A percentile compares a stretch with the other conserved stretches of the same genome.
Evolutionary conservation across 495 filamentous ascomycete species (phyloP).

Genomic region (Cercophora sp.): DNA sequence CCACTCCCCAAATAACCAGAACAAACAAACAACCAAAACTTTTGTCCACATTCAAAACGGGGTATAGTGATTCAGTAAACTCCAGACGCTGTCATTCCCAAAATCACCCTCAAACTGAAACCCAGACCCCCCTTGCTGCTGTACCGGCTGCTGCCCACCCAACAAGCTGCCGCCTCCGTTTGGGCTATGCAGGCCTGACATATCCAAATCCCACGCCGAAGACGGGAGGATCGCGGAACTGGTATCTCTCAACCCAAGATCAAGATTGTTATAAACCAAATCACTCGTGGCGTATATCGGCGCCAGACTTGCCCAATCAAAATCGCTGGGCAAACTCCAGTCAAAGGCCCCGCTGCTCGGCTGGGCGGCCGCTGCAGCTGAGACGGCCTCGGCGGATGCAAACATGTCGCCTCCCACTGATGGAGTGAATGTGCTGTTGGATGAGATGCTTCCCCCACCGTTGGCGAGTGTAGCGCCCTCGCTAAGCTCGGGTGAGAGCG

Average conservation of each 20-base stretch:
- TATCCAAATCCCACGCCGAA: conserved; percentile 9
- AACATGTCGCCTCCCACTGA: not conserved
- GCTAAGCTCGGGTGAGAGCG: not conserved
- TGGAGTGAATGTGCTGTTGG: not conserved
- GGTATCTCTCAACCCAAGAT: conserved; percentile 26
- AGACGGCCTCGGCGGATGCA: not conserved
- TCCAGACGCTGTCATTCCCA: conserved; percentile 51
- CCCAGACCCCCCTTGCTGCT: conserved; percentile 12
- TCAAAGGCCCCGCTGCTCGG: conserved; percentile 7
- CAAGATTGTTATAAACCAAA: conserved; percentile 48
- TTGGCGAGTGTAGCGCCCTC: not conserved
- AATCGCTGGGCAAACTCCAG: conserved; percentile 31
- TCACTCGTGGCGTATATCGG: conserved; percentile 54
- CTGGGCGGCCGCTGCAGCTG: not conserved
- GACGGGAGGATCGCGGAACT: not conserved
- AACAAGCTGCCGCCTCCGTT: too few species aligned
- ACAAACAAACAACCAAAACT: too few species aligned
- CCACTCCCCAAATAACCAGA: too few species aligned
- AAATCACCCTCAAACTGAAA: conserved; percentile 47
- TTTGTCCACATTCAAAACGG: conserved; percentile 18
- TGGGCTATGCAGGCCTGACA: too few species aligned
- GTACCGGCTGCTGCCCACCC: conserved; percentile 18
- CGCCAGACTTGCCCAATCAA: conserved; percentile 45
- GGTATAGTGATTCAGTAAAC: conserved; percentile 45
- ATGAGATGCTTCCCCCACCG: not conserved